Evolutionary conservation across 257 asterid genomes (phyloP), one percentile per base, ranked within the genome.

Genomic region (Linaria vulgaris): DNA sequence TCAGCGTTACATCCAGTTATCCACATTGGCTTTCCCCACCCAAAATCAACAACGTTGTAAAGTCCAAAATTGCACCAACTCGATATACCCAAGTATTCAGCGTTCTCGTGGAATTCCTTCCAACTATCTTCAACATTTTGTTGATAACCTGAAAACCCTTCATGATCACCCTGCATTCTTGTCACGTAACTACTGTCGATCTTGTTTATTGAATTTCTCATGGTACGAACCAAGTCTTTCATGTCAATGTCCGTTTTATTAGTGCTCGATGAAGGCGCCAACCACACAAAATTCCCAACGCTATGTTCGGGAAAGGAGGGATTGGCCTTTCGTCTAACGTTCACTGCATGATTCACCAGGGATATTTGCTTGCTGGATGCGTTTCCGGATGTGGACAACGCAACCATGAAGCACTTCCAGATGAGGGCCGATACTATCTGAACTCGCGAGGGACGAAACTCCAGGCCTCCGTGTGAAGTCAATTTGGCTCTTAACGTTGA

Each of bases 1-100:
- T 74, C 75, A 0, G 65, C 72, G 1, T 72, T 81, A 3, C 81
- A 72, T 58, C 73, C 69, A 0, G 52, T 70, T 0, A 73, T 50
- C 85, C 85, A 76, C 2, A 45, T 52, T 0, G 84, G 74, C 62
- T 16, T 19, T 0, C 84, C 84, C 67, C 57, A 65, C 59, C 79
- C 82, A 4, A 79, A 79, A 64, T 79, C 85, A 17, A 73, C 31
- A 0, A 76, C 31, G 0, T 19, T 53, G 25, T 76, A 79, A 0
- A 79, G 23, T 1, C 82, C 85, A 8, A 79, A 76, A 22, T 76
- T 76, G 49, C 85, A 79, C 85, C 85, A 79, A 46, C 85, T 79
- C 54, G 77, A 58, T 5, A 76, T 63, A 5, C 75, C 63, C 53
- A 79, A 12, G 25, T 65, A 72, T 13, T 75, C 81, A 0, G 70